Evolutionary conservation across 345 rosid genomes (phyloP).

Genomic region (Hibiscus syriacus): DNA sequence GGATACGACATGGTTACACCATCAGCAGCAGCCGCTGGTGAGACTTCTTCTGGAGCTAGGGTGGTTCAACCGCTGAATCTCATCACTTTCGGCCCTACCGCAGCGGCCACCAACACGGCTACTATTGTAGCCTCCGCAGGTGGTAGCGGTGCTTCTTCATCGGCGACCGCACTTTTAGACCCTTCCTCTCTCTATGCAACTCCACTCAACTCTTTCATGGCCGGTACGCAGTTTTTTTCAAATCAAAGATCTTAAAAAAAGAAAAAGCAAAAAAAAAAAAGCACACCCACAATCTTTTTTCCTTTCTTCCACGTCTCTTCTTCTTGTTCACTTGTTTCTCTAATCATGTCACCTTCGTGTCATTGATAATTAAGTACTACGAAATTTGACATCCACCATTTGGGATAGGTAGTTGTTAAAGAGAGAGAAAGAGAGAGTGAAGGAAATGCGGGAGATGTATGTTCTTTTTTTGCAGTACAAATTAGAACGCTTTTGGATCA

Average conservation of each 20-base stretch:
- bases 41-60: slow-evolving; percentile 47
- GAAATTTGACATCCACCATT: slow-evolving; percentile 22
- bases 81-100: slow-evolving; percentile 5
- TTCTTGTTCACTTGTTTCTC: not conserved
- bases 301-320: slow-evolving; percentile 17
- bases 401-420: slow-evolving; percentile 3
- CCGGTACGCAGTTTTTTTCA: slow-evolving; percentile 70
- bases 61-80: slow-evolving; percentile 3
- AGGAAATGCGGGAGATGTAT: slow-evolving; percentile 12
- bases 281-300: not conserved
- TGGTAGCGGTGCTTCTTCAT: slow-evolving; percentile 12
- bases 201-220: slow-evolving; percentile 46
- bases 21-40: not conserved
- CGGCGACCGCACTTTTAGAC: slow-evolving; percentile 29
- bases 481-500: slow-evolving; percentile 16
- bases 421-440: not conserved
- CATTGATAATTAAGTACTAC: slow-evolving; percentile 11
- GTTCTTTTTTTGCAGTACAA: slow-evolving; percentile 7
- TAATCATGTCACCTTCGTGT: slow-evolving; percentile 5
- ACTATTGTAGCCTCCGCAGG: slow-evolving; percentile 9
- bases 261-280: not conserved
- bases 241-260: slow-evolving; percentile 31
- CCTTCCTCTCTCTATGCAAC: slow-evolving; percentile 53
- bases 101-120: not conserved
- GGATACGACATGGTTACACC: slow-evolving; percentile 8